phyloP scores from a whole-genome alignment of 352 stramenopile genomes.

The Elongisporangium undulatum region DNA sequence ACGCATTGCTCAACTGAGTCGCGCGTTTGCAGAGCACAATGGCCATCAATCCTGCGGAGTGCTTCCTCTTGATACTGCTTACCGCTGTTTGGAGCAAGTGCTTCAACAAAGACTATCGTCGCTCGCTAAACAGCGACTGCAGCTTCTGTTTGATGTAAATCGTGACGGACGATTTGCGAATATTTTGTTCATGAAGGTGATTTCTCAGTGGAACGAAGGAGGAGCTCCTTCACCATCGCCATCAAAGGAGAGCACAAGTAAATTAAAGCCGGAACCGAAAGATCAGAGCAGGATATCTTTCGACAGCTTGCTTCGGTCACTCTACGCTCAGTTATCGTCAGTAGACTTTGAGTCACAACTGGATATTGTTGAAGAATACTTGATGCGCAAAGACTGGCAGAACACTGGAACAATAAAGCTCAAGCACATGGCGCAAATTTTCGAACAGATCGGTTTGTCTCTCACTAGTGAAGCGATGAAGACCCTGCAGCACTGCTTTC shows the following conservation, averaged over 20 bases:
- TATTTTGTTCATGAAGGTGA: conserved; percentile 69
- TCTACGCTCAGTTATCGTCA: conserved; percentile 67
- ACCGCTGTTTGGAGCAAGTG: conserved; percentile 23
- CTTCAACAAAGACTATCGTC: conserved; percentile 19
- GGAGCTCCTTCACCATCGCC: background rate
- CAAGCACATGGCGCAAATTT: conserved; percentile 32
- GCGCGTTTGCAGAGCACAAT: conserved; percentile 34
- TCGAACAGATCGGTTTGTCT: conserved; percentile 50
- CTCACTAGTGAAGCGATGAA: conserved; percentile 33
- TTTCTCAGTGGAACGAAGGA: conserved; percentile 41
- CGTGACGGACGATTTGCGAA: conserved; percentile 55
- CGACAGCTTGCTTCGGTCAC: conserved; percentile 32
- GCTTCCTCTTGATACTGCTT: conserved; percentile 24
- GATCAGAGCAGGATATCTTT: background rate
- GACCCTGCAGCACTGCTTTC: conserved; percentile 32
- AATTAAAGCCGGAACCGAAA: background rate
- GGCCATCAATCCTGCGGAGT: conserved; percentile 15
- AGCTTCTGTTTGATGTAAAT: conserved; percentile 71
- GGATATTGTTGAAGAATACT: conserved; percentile 58
- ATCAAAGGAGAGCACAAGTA: background rate
- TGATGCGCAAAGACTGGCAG: conserved; percentile 24
- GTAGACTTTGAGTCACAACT: conserved; percentile 66
- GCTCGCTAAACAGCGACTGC: conserved; percentile 32
- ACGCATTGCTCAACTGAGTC: conserved; percentile 45
- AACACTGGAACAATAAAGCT: conserved; percentile 25